phyloP scores from a whole-genome alignment of 495 filamentous ascomycete species.

The Aspergillus nidulans region DNA sequence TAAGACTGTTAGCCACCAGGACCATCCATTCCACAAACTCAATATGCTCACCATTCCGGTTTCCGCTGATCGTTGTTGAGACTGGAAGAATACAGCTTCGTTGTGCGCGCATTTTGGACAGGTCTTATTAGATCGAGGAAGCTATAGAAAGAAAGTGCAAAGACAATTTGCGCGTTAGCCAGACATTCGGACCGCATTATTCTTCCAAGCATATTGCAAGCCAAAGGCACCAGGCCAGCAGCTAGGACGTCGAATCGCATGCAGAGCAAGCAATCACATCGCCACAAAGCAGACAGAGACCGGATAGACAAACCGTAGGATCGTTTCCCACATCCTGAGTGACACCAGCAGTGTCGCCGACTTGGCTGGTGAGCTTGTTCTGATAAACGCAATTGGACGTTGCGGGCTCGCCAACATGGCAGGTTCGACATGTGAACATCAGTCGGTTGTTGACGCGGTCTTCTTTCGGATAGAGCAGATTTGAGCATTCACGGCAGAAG shows the following conservation, averaged over 20 bases:
- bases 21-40: not conserved
- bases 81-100: conserved; percentile 97
- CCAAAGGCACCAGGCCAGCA: conserved; percentile 15
- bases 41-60: conserved; percentile 84
- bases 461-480: conserved; percentile 97
- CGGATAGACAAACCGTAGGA: conserved; percentile 83
- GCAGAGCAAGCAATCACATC: conserved; percentile 44
- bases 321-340: conserved; percentile 94
- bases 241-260: conserved; percentile 32
- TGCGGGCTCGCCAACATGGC: conserved; percentile 83
- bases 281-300: conserved; percentile 52
- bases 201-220: conserved; percentile 10
- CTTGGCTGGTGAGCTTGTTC: conserved; percentile 81
- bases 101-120: conserved; percentile 81
- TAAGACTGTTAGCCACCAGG: conserved; percentile 28
- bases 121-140: conserved; percentile 75
- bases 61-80: conserved; percentile 90
- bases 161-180: conserved; percentile 45
- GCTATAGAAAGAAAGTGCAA: conserved; percentile 46
- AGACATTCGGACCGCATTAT: conserved; percentile 13
- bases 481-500: conserved; percentile 97
- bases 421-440: conserved; percentile 83
- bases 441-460: conserved; percentile 61
- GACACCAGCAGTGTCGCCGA: conserved; percentile 93
- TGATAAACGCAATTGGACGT: conserved; percentile 83